Conservation (phyloP, 1,139 yeast genomes). For the Barnettozyma hawaiiensis region DNA sequence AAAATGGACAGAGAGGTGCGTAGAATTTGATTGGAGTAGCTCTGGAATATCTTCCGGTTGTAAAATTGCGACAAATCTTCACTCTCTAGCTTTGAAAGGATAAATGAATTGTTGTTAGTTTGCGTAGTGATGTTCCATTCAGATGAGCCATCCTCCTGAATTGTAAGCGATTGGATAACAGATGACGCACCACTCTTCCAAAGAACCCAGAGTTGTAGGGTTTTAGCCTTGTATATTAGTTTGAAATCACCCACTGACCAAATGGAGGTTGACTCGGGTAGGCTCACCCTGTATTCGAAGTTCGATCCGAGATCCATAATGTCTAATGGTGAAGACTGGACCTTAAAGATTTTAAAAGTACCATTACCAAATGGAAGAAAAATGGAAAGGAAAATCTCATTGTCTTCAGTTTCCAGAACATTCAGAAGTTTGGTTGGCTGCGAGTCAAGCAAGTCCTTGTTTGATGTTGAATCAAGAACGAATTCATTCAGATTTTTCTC, state of each 20-base stretch:
- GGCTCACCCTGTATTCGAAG: conserved; percentile 24
- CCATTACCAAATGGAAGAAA: conserved; percentile 42
- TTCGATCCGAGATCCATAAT: conserved; percentile 30
- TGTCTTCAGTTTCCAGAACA: conserved; percentile 6
- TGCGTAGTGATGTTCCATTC: conserved; percentile 14
- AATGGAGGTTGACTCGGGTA: conserved; percentile 34
- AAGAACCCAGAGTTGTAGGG: conserved; percentile 35
- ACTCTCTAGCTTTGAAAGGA: conserved; percentile 6
- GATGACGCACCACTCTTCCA: conserved; percentile 66
- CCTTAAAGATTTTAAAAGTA: conserved; percentile 37
- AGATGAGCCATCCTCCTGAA: conserved; percentile 24
- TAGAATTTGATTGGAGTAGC: conserved; percentile 42
- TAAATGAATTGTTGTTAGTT: neutral
- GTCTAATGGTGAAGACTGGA: conserved; percentile 28
- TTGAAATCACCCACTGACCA: conserved; percentile 43
- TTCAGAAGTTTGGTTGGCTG: conserved; percentile 22
- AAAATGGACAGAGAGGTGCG: conserved; percentile 38
- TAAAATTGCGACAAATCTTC: conserved; percentile 34
- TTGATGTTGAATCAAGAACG: conserved; percentile 17
- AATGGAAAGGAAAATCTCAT: conserved; percentile 25
- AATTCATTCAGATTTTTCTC: conserved; percentile 31
- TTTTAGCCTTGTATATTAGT: conserved; percentile 18
- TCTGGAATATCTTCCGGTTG: conserved; percentile 40
- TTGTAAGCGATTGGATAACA: conserved; percentile 33
- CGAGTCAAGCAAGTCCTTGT: conserved; percentile 21